These are phyloP conservation scores for Aegilops sharonensis DNA, from an alignment of 176 grass and related monocot species.

Conservation along the genomic window DNA sequence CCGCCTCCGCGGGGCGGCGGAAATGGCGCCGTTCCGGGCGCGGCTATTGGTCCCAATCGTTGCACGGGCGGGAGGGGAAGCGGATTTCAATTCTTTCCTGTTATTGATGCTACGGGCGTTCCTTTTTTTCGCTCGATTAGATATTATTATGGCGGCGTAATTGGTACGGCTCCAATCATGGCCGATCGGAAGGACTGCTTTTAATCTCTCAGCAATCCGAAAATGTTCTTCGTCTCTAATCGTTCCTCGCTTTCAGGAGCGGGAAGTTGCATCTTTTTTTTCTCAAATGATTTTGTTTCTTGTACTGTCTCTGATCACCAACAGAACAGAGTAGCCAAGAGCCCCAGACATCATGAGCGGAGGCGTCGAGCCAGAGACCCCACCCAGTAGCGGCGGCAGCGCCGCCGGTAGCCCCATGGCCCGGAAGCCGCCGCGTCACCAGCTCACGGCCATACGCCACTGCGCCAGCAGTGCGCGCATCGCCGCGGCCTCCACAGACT, in stretches of 20 bases:
- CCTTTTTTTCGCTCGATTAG: conserved; percentile 9
- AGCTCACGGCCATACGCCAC: conserved; percentile 66
- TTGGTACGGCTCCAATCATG: background rate
- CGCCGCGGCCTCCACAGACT: conserved; percentile 52
- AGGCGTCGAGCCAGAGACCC: conserved; percentile 53
- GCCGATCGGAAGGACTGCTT: background rate
- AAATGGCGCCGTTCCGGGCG: conserved; percentile 7
- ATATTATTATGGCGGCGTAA: no score
- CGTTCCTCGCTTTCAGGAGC: background rate
- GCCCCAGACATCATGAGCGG: conserved; percentile 32
- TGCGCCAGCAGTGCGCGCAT: conserved; percentile 64
- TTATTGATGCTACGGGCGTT: background rate
- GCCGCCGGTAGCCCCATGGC: conserved; percentile 35
- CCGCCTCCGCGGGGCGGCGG: background rate
- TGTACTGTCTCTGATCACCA: conserved; percentile 2
- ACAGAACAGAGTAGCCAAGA: conserved; percentile 22
- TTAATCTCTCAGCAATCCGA: background rate
- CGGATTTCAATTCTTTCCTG: background rate
- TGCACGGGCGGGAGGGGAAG: background rate
- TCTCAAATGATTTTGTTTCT: conserved; percentile 34
- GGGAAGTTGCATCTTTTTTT: background rate
- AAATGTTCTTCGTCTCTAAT: conserved; percentile 3
- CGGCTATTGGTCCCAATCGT: conserved; percentile 11
- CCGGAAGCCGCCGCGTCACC: conserved; percentile 73
- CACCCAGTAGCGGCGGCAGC: background rate